Evolutionary conservation across 192 early-diverging fungal genomes (phyloP), one percentile per base, ranked within the genome.

Genomic region (Lobosporangium transversale): DNA sequence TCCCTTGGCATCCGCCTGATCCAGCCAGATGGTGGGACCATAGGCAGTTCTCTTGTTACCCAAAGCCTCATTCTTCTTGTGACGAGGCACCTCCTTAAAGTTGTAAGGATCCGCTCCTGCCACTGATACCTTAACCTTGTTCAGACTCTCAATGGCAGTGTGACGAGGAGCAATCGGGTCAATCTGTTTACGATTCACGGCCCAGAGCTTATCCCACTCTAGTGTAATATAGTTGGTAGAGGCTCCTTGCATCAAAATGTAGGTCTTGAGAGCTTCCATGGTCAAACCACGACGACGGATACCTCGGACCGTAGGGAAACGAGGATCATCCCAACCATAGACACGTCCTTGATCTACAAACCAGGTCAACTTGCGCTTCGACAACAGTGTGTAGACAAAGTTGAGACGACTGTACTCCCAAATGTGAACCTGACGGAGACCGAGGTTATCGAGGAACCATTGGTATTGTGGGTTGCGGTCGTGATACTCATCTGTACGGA

Each of bases 171-270:
- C 91, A 58, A 97, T 78, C 8, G 96, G 98, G 66, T 99, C 98
- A 68, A 99, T 96, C 53, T 94, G 82, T 84, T 95, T 94, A 79
- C 95, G 96, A 88, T 99, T 99, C 37, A 93, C 62, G 21, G 95
- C 85, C 98, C 98, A 99, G 59, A 99, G 88, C 84, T 99, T 99
- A 84, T 99, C 98, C 98, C 98, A 99, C 81, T 98, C 97, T 47
- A 99, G 81, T 45, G 91, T 81, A 59, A 99, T 85, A 51, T 86
- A 90, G 84, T 94, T 95, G 80, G 98, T 95, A 24, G 95, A 97
- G 47, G 98, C 97, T 42, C 98, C 98, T 84, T 98, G 97, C 92
- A 94, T 97, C 45, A 98, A 78, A 66, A 97, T 97, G 66, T 99
- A 99, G 79, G 94, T 85, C 59, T 94, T 92, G 78, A 99, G 84